phyloP scores from a whole-genome alignment of 2,329 filamentous ascomycete species.

The Fusarium siculi region DNA sequence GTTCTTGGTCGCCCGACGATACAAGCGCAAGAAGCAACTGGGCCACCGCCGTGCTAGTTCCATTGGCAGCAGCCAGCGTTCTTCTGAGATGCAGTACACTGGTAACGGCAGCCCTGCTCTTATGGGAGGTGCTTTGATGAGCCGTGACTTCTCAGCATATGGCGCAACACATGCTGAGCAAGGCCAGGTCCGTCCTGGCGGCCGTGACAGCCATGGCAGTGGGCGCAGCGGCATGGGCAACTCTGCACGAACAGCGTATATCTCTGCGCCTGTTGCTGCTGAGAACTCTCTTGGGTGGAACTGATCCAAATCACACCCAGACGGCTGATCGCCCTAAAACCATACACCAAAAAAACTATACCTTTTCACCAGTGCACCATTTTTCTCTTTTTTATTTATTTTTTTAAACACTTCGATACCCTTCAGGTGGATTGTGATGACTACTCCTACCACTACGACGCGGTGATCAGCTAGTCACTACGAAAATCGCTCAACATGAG shows the following conservation, averaged over 20 bases:
- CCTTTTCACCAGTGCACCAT: conserved; percentile 37
- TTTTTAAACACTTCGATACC: conserved; percentile 48
- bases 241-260: conserved; percentile 70
- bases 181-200: conserved; percentile 46
- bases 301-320: conserved; percentile 54
- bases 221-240: conserved; percentile 66
- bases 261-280: conserved; percentile 89
- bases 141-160: conserved; percentile 66
- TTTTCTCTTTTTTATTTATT: conserved; percentile 25
- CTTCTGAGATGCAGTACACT: conserved; percentile 65
- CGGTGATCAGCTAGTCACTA: conserved; percentile 26
- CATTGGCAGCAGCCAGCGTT: conserved; percentile 61
- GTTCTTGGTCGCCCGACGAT: conserved; percentile 91
- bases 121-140: conserved; percentile 76
- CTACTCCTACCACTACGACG: conserved; percentile 36
- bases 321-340: conserved; percentile 23
- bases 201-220: conserved; percentile 72
- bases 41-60: conserved; percentile 82
- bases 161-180: conserved; percentile 55
- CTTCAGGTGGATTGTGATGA: conserved; percentile 46
- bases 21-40: conserved; percentile 85
- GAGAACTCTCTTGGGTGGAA: conserved; percentile 98
- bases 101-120: conserved; percentile 65
- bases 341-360: conserved; percentile 26
- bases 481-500: conserved; percentile 25